A percentile compares a stretch with the other conserved stretches of the same genome.
Evolutionary conservation across 2,329 filamentous ascomycete species (phyloP).

Genomic region (Alternaria sp.): DNA sequence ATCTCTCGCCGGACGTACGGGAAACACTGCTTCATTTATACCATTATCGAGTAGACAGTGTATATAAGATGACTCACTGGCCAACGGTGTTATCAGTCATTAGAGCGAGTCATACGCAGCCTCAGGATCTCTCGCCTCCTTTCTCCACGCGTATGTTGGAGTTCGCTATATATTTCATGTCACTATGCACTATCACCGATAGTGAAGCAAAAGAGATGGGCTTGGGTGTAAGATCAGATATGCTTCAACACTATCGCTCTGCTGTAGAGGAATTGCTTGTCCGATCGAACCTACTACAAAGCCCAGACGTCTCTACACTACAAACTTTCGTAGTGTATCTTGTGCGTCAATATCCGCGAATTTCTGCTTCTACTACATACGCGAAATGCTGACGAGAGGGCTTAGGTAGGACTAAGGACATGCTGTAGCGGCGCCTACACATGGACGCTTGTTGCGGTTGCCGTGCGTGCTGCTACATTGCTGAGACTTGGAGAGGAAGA

Average conservation of each 20-base stretch:
- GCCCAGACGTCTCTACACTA: neutral
- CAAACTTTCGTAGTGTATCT: neutral
- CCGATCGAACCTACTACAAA: neutral
- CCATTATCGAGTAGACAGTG: neutral
- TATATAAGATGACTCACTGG: neutral
- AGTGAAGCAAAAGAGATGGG: neutral
- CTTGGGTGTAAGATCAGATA: neutral
- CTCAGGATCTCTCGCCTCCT: neutral
- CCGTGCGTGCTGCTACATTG: neutral
- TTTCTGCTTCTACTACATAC: neutral
- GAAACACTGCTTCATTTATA: neutral
- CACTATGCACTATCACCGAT: neutral
- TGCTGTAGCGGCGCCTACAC: neutral
- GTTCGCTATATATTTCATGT: neutral
- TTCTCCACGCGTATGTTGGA: neutral
- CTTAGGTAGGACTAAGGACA: neutral
- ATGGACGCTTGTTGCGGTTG: neutral
- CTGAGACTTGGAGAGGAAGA: neutral
- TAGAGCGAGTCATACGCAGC: neutral
- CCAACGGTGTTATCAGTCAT: neutral
- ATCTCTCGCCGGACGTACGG: neutral
- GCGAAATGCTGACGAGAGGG: neutral
- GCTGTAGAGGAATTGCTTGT: neutral
- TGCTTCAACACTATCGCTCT: neutral
- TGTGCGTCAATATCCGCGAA: neutral